Evolutionary conservation across 106 monocot species (phyloP), one percentile per base, ranked within the genome.

Genomic region (Dendrobium officinale): DNA sequence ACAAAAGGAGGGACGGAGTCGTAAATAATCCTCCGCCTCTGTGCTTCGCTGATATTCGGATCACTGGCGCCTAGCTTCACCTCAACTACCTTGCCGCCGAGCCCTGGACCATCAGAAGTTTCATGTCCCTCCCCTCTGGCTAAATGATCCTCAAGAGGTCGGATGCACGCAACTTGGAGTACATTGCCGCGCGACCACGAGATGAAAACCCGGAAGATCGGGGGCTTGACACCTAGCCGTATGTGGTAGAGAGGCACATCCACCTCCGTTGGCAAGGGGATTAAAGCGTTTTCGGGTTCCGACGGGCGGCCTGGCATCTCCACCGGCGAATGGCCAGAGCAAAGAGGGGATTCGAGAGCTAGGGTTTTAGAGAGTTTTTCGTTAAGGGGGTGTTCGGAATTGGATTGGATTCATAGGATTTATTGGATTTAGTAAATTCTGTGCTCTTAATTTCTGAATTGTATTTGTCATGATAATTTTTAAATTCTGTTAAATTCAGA

Each of bases 91-190:
- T 86, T 91, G 1, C 91, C 93, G 19, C 92, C 88, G 72, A 77
- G 73, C 0, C 75, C 77, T 33, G 42, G 87, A n/a, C 83, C 87
- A 37, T n/a, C 89, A 77, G 78, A 85, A 26, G 86, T 88, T 51
- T 89, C 87, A 54, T 31, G 49, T 0, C 31, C 77, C 4, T 59
- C 85, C 42, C 17, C 82, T 31, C 20, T 33, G n/a, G 0, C 1
- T 0, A 18, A 67, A 20, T 74, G 67, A 5, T 72, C 77, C 61
- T 75, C 42, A 6, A 81, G 45, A 17, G 80, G 78, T 27, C 91
- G 82, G 79, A 98, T 88, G 86, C 89, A 98, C 7, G 98, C 88
- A 22, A 98, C 88, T 61, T 91, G 89, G 59, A 99, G 92, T 43
- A 88, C 80, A 74, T 90, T 92, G 19, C 98, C 95, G 18, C 91